Evolutionary conservation across 441 rosid species (phyloP).

Genomic region (Corymbia citriodora): DNA sequence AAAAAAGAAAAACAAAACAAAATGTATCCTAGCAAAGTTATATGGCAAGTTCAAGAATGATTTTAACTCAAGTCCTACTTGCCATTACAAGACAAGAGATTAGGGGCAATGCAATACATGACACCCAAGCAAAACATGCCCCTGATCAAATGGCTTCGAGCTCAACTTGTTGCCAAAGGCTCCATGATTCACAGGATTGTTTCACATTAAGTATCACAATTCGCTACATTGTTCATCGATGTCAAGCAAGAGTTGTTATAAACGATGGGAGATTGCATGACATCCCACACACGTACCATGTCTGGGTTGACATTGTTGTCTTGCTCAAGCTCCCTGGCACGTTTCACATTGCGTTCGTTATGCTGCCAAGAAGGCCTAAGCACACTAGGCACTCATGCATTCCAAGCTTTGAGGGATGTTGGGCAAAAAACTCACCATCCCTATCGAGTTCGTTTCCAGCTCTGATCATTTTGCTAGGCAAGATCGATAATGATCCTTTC

Average conservation of each 20-base stretch:
- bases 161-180: rapidly evolving
- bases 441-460: neutral
- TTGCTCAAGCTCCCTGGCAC: neutral
- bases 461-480: neutral
- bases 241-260: too few relatives aligned
- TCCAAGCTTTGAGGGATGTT: neutral
- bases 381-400: neutral
- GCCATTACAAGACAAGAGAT: too few relatives aligned
- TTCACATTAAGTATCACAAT: too few relatives aligned
- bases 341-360: neutral
- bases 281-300: neutral
- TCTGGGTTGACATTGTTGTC: neutral
- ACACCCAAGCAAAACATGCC: too few relatives aligned
- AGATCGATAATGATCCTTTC: neutral
- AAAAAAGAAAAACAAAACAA: too few relatives aligned
- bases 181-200: too few relatives aligned
- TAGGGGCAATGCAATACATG: too few relatives aligned
- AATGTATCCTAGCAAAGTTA: too few relatives aligned
- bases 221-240: neutral
- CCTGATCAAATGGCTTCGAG: too few relatives aligned
- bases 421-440: neutral
- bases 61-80: too few relatives aligned
- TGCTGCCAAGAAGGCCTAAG: neutral
- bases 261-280: neutral
- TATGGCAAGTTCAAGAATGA: too few relatives aligned